Percentiles rank a stretch among this genome's conserved stretches.
phyloP scores from a whole-genome alignment of 495 filamentous ascomycete genomes.

The Xylaria intraflava region DNA sequence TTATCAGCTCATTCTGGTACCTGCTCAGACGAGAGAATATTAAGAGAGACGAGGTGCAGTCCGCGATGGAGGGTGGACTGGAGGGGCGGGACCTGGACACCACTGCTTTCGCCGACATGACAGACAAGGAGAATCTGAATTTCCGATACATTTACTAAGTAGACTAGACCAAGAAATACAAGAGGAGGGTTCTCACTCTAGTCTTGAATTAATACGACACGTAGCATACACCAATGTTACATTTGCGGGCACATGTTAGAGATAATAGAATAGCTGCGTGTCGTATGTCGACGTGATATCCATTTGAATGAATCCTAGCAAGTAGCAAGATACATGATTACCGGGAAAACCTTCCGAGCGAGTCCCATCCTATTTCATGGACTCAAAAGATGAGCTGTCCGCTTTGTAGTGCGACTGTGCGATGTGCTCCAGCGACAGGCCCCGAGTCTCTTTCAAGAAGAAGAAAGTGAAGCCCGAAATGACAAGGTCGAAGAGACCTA shows the following conservation, averaged over 20 bases:
- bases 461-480: constrained; percentile 19
- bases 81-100: constrained; percentile 41
- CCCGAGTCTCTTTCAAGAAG: constrained; percentile 23
- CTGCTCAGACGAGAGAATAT: constrained; percentile 51
- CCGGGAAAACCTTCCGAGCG: too few species aligned
- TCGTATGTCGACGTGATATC: too few species aligned
- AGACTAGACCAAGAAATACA: background rate
- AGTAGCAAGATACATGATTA: too few species aligned
- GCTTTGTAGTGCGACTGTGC: constrained; percentile 16
- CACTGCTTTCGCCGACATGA: constrained; percentile 56
- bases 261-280: too few species aligned
- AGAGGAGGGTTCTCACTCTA: too few species aligned
- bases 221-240: too few species aligned
- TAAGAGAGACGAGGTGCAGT: constrained; percentile 39
- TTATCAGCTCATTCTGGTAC: constrained; percentile 42
- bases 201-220: too few species aligned
- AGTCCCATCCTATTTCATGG: background rate
- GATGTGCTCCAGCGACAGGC: constrained; percentile 22
- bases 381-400: background rate
- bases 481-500: constrained; percentile 19
- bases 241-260: background rate
- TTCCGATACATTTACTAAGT: constrained; percentile 31
- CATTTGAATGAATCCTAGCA: too few species aligned
- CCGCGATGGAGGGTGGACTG: constrained; percentile 37
- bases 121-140: constrained; percentile 54